phyloP scores from a whole-genome alignment of 352 stramenopile species.

The Globisporangium uncinulatum region DNA sequence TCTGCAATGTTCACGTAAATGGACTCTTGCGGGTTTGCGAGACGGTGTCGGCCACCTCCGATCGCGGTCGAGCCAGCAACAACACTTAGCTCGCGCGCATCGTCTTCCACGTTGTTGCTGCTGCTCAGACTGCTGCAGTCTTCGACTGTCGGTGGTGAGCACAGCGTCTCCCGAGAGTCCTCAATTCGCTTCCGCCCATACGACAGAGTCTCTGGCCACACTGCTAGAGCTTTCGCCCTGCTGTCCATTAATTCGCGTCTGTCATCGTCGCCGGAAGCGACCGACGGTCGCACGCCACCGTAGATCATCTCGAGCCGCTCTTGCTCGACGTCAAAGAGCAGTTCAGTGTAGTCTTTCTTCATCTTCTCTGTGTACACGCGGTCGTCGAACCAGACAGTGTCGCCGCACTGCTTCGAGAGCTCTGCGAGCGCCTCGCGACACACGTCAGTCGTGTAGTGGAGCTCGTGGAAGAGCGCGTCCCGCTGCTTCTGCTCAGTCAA shows the following conservation, averaged over 20 bases:
- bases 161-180: background rate
- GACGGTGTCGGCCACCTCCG: conserved; percentile 12
- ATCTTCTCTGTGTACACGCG: conserved; percentile 63
- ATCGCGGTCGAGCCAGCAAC: conserved; percentile 4
- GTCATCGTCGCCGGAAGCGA: conserved; percentile 7
- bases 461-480: conserved; percentile 48
- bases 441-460: conserved; percentile 40
- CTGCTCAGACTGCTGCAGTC: background rate
- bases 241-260: background rate
- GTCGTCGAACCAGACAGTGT: conserved; percentile 34
- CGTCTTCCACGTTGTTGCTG: conserved; percentile 7
- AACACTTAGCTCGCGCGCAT: background rate
- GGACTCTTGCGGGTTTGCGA: conserved; percentile 41
- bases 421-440: conserved; percentile 46
- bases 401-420: conserved; percentile 33
- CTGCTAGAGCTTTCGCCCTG: no score
- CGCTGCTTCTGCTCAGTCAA: conserved; percentile 60
- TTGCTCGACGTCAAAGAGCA: conserved; percentile 68
- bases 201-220: background rate
- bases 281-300: conserved; percentile 16
- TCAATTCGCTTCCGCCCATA: conserved; percentile 2
- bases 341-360: conserved; percentile 69
- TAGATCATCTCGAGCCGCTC: conserved; percentile 65
- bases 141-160: no score
- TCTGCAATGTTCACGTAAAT: conserved; percentile 33